Conservation (phyloP, 805 yeast genomes). For the Saturnispora dispora region DNA sequence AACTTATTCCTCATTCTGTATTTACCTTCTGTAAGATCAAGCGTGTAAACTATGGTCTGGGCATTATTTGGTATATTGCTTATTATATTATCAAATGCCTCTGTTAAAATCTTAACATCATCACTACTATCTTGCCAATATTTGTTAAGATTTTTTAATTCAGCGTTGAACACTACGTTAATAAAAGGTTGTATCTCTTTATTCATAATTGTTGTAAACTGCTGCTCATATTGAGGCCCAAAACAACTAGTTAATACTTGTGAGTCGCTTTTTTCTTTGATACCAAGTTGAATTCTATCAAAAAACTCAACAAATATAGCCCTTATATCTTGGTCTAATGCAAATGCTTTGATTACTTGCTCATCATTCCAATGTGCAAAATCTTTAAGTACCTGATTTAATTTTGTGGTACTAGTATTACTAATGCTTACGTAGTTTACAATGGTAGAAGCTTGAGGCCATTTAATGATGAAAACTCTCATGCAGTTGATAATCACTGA, state of each 20-base stretch:
- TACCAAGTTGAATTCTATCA: not conserved
- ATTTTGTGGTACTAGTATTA: not conserved
- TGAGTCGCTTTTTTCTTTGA: not conserved
- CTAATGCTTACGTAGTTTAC: not conserved
- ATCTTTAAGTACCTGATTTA: slow-evolving; percentile 2
- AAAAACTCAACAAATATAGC: slow-evolving; percentile 4
- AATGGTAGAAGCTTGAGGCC: not conserved
- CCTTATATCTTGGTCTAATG: slow-evolving; percentile 9
- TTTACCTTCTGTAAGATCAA: slow-evolving; percentile 64
- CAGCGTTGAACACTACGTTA: slow-evolving; percentile 34
- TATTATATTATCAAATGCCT: slow-evolving; percentile 40
- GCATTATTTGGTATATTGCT: slow-evolving; percentile 23
- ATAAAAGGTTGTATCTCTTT: slow-evolving; percentile 29
- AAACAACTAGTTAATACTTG: not conserved
- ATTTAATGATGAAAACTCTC: slow-evolving; percentile 15
- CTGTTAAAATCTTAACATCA: slow-evolving; percentile 39
- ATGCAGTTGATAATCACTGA: slow-evolving; percentile 20
- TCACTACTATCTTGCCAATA: slow-evolving; percentile 59
- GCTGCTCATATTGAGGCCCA: not conserved
- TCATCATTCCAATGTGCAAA: slow-evolving; percentile 16
- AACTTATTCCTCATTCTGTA: slow-evolving; percentile 59
- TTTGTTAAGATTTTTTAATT: slow-evolving; percentile 41
- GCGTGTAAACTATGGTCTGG: slow-evolving; percentile 30
- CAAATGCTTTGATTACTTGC: slow-evolving; percentile 11
- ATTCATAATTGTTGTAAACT: slow-evolving; percentile 1